Evolutionary conservation across 352 stramenopile species (phyloP), one percentile per base, ranked within the genome.

Genomic region (Globisporangium carolinianum): DNA sequence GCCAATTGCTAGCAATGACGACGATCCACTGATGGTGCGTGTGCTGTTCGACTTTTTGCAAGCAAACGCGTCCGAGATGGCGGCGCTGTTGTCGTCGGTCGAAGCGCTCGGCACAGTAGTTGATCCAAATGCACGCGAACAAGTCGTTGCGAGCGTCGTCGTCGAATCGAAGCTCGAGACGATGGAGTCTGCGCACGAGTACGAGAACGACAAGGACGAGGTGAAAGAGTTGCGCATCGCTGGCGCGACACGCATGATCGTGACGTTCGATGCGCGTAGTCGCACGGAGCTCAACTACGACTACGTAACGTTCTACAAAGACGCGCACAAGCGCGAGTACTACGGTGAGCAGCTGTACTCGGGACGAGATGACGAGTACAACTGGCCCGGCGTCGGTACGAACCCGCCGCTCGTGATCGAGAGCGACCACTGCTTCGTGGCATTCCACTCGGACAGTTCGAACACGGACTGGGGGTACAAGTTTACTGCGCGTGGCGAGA

Each of bases 281-380:
- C 71, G 82, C 53, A 96, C 86, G 5, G 89, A 97, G 62, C 71
- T 72, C 36, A 91, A 89, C 55, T 96, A 95, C 60, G 89, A 97
- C 58, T 96, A 93, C 57, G 62, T 96, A 32, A 92, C 79, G 14
- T 96, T 97, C 57, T 93, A 76, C 60, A 91, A 89, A 49, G 74
- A 92, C 52, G 69, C 71, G 42, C 62, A 59, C 5, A 72, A 83
- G 64, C 66, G 63, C 15, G 68, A 78, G 24, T 83, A 68, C 54
- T 91, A 91, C 49, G 86, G 86, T 6, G 75, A 71, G 12, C 68
- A 79, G 11, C 84, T 75, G 54, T 96, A 94, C 57, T 91, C 75
- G 2, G 86, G 85, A 4, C 69, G 84, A n/a, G 86, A 91, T 49
- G 55, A 50, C 0, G 81, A 89, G 17, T 71, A 77, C 42, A 94